Percentiles rank a stretch among this genome's conserved stretches.
Conservation (phyloP, 2,329 filamentous ascomycete genomes). For the Trichoderma semiorbis region DNA sequence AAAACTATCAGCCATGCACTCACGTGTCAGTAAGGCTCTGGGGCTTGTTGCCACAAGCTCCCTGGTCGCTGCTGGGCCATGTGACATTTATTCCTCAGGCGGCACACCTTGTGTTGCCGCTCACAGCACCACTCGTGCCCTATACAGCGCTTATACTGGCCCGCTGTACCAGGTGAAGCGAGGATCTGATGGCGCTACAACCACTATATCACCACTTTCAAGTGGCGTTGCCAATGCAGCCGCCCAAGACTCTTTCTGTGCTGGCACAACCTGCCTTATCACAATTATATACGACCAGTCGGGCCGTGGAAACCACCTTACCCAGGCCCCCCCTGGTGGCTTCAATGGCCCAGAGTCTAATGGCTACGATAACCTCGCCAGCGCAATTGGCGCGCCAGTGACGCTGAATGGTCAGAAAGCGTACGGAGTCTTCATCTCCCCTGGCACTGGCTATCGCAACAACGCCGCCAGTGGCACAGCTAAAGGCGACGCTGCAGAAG, state of each 20-base stretch:
- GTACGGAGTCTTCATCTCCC: neutral
- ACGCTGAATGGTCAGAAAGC: conserved; percentile 1
- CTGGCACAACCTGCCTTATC: neutral
- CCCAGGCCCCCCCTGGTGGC: conserved; percentile 1
- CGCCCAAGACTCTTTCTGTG: neutral
- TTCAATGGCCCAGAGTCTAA: neutral
- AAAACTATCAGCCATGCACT: neutral
- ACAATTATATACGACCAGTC: conserved; percentile 9
- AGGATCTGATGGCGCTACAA: neutral
- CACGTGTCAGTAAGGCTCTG: neutral
- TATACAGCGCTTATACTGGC: neutral
- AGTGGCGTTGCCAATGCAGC: conserved; percentile 1
- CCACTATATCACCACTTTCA: neutral
- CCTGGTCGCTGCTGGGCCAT: neutral
- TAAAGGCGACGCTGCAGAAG: neutral
- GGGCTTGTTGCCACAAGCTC: neutral
- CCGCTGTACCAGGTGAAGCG: conserved; percentile 1
- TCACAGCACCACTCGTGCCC: neutral
- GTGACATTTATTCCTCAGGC: neutral
- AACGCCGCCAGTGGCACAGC: neutral
- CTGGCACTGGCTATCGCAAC: conserved; percentile 1
- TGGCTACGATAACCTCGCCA: neutral
- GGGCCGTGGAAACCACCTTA: conserved; percentile 1
- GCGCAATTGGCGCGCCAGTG: neutral
- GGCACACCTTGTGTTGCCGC: conserved; percentile 6